These are phyloP conservation scores for Coemansia sp. DNA, from an alignment of 192 early-diverging fungal genomes.

Conservation along the genomic window DNA sequence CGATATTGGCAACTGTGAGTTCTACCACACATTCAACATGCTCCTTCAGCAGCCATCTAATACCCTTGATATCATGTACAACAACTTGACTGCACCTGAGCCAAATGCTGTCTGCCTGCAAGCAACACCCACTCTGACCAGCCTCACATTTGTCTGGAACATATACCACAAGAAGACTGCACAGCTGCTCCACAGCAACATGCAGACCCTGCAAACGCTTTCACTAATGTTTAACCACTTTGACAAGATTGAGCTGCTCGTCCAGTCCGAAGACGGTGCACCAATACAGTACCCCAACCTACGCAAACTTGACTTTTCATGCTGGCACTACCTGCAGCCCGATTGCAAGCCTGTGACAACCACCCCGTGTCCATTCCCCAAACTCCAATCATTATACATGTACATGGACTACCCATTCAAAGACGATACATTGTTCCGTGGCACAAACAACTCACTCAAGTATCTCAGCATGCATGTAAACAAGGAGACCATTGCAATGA, in stretches of 20 bases:
- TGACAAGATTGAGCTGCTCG: not conserved
- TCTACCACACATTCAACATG: not conserved
- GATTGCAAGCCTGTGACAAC: not conserved
- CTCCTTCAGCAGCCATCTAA: not conserved
- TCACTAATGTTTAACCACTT: conserved; percentile 3
- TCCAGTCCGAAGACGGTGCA: not conserved
- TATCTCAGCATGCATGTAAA: conserved; percentile 9
- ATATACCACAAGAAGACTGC: conserved; percentile 1
- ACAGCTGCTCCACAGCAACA: conserved; percentile 9
- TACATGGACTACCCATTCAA: conserved; percentile 21
- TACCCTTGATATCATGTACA: too few species aligned
- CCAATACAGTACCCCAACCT: not conserved
- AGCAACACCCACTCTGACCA: not conserved
- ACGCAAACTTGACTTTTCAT: not conserved
- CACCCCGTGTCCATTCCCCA: conserved; percentile 6
- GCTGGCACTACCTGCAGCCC: conserved; percentile 9
- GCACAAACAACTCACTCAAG: conserved; percentile 9
- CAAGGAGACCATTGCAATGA: conserved; percentile 5
- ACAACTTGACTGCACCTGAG: too few species aligned
- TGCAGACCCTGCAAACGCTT: not conserved
- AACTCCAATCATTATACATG: conserved; percentile 1
- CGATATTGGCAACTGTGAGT: not conserved
- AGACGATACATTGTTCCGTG: conserved; percentile 24
- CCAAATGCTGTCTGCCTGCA: too few species aligned
- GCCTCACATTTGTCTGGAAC: conserved; percentile 9